Percentiles rank a stretch among this genome's conserved stretches.
Evolutionary conservation across 306 rosid genomes (phyloP).

Genomic region (Comarum palustre): DNA sequence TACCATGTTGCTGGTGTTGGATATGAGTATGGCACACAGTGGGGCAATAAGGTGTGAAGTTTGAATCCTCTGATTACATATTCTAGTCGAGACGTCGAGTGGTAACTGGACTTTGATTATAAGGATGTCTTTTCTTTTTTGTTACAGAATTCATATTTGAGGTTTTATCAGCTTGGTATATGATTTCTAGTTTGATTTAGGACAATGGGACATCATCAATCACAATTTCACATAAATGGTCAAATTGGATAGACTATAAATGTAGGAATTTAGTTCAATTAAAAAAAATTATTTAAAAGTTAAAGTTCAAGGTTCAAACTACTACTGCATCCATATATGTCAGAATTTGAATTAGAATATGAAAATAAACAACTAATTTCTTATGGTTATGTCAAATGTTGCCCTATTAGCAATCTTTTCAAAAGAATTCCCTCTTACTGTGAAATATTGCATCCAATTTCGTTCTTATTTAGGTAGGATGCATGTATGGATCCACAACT

Average conservation of each 20-base stretch:
- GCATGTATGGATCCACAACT: slow-evolving; percentile 45
- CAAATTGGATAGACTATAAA: background rate
- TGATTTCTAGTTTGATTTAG: background rate
- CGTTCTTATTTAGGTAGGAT: slow-evolving; percentile 30
- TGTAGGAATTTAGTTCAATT: background rate
- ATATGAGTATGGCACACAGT: slow-evolving; percentile 50
- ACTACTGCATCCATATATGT: background rate
- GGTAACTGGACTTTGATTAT: background rate
- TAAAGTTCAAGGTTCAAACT: background rate
- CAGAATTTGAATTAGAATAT: background rate
- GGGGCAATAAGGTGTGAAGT: slow-evolving; percentile 56
- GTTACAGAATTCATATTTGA: background rate
- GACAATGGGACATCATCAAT: background rate
- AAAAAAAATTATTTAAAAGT: background rate
- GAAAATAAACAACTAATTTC: background rate
- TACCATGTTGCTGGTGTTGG: slow-evolving; percentile 37
- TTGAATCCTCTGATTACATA: background rate
- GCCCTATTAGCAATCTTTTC: background rate
- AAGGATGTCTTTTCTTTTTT: background rate
- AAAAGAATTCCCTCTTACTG: background rate
- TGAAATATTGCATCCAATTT: background rate
- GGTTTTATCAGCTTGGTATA: background rate
- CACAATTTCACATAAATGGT: background rate
- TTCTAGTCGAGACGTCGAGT: background rate
- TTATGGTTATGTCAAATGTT: background rate